Conservation (phyloP, 139 green algal genomes). For the Chlamydomonas schloesseri region DNA sequence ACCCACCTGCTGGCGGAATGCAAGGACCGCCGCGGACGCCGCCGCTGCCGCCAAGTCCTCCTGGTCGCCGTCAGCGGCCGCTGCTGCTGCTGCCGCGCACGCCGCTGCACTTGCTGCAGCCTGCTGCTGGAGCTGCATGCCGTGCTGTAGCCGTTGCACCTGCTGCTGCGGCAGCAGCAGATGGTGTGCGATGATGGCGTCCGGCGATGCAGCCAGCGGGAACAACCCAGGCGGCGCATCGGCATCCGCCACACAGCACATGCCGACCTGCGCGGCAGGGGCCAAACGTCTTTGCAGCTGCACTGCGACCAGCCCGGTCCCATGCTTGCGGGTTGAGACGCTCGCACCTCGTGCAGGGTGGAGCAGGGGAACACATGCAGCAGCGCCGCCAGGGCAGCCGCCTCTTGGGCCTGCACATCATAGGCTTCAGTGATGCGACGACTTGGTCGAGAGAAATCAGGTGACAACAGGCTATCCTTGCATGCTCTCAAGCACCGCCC, state of each 20-base stretch:
- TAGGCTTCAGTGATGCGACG: too few species aligned
- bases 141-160: background rate
- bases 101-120: background rate
- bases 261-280: slow-evolving; percentile 48
- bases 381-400: slow-evolving; percentile 60
- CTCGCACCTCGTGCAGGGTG: slow-evolving; percentile 41
- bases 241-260: slow-evolving; percentile 56
- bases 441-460: too few species aligned
- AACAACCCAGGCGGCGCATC: slow-evolving; percentile 55
- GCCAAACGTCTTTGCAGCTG: too few species aligned
- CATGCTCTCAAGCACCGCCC: too few species aligned
- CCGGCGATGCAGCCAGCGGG: slow-evolving; percentile 73
- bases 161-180: background rate
- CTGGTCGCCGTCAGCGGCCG: too few species aligned
- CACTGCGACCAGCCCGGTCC: too few species aligned
- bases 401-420: slow-evolving; percentile 69
- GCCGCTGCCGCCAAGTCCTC: too few species aligned
- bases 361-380: slow-evolving; percentile 52
- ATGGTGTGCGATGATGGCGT: slow-evolving; percentile 61
- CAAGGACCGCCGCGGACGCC: too few species aligned
- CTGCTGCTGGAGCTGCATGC: background rate
- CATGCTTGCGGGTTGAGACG: too few species aligned
- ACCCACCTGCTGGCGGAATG: too few species aligned
- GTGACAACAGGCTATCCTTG: too few species aligned
- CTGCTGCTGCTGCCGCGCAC: background rate